These are phyloP conservation scores for Helianthus tuberosus DNA, from an alignment of 129 eudicot species.

Conservation along the genomic window DNA sequence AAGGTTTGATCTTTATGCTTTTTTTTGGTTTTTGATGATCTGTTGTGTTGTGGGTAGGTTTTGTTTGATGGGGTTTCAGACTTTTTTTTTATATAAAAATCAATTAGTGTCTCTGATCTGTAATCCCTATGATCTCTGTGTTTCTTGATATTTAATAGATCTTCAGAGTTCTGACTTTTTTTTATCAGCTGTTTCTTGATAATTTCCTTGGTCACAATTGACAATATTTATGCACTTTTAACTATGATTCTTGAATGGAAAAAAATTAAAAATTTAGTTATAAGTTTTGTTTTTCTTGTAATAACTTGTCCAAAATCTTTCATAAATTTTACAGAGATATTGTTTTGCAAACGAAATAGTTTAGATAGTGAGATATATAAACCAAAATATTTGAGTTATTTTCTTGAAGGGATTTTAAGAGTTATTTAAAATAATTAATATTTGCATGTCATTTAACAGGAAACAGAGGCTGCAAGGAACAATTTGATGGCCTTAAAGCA, in stretches of 20 bases:
- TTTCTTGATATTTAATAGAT: background rate
- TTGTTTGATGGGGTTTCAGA: background rate
- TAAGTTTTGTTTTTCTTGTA: too few species aligned
- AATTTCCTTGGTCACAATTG: too few species aligned
- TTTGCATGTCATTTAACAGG: conserved; percentile 41
- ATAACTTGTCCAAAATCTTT: background rate
- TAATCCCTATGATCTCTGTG: background rate
- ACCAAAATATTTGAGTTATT: too few species aligned
- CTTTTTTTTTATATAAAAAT: background rate
- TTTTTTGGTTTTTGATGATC: background rate
- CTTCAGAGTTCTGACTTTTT: too few species aligned
- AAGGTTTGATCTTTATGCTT: background rate
- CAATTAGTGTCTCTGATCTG: background rate
- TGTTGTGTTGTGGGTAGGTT: background rate
- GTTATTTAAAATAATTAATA: background rate
- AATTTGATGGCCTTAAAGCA: conserved; percentile 48
- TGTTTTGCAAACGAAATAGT: background rate
- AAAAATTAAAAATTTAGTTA: too few species aligned
- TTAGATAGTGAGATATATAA: too few species aligned
- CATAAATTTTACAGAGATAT: background rate
- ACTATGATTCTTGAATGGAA: too few species aligned
- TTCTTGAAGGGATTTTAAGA: background rate
- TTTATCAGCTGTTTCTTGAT: background rate
- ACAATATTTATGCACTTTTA: too few species aligned
- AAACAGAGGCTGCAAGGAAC: conserved; percentile 47